Evolutionary conservation across 2,329 filamentous ascomycete genomes (phyloP).

Genomic region (Blastomyces gilchristii): DNA sequence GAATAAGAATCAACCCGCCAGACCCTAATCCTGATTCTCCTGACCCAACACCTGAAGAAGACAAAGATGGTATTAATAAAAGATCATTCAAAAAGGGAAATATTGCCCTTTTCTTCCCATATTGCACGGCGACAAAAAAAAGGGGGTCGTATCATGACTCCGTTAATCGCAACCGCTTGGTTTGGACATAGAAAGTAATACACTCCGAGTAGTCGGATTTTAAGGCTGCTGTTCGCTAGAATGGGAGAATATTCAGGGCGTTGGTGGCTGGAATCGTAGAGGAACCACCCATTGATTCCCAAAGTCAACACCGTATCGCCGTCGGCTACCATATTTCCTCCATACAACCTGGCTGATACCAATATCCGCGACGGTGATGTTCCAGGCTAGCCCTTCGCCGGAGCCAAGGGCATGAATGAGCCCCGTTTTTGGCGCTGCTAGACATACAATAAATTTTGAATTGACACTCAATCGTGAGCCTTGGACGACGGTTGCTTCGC

Average conservation of each 20-base stretch:
- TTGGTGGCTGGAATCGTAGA: conserved; percentile 41
- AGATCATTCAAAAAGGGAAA: background rate
- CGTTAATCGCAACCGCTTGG: background rate
- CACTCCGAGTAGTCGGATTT: background rate
- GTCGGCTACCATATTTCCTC: conserved; percentile 71
- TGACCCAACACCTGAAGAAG: background rate
- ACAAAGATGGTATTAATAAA: conserved; percentile 1
- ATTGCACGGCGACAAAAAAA: background rate
- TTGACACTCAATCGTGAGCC: conserved; percentile 69
- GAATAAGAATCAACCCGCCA: background rate
- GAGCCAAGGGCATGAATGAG: conserved; percentile 65
- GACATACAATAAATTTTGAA: conserved; percentile 69
- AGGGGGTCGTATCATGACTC: background rate
- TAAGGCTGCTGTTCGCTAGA: background rate
- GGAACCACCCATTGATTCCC: conserved; percentile 75
- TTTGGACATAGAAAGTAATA: background rate
- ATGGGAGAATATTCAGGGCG: conserved; percentile 14
- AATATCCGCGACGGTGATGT: conserved; percentile 74
- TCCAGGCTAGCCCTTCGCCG: conserved; percentile 53
- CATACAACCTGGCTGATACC: conserved; percentile 74
- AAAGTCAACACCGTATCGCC: conserved; percentile 79
- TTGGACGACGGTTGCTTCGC: conserved; percentile 51
- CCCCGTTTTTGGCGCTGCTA: conserved; percentile 79
- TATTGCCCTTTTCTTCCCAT: background rate
- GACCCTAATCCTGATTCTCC: background rate